Conservation (phyloP, 805 yeast species). For the Saccharomycopsis sp. region DNA sequence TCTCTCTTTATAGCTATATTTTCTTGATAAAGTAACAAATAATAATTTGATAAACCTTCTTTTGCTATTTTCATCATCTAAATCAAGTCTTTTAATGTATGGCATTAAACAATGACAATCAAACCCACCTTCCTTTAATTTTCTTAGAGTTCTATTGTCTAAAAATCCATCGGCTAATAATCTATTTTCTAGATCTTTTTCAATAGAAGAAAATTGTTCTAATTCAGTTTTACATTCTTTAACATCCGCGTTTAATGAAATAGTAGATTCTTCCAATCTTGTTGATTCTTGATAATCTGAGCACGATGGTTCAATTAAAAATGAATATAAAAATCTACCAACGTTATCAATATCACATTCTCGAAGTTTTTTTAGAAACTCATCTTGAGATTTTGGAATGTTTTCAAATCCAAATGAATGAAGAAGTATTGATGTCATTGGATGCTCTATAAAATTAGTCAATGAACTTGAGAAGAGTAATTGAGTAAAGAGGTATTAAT, state of each 20-base stretch:
- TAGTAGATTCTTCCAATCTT: background rate
- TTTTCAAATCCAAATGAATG: too few relatives aligned
- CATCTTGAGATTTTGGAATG: too few relatives aligned
- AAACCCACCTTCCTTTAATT: background rate
- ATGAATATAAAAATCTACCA: conserved; percentile 1
- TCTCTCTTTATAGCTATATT: too few relatives aligned
- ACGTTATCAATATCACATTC: background rate
- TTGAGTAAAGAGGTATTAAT: too few relatives aligned
- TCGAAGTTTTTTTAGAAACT: background rate
- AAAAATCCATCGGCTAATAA: background rate
- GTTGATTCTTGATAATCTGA: background rate
- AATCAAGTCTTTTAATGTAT: background rate
- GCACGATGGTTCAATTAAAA: background rate
- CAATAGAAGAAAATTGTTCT: background rate
- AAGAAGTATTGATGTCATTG: too few relatives aligned
- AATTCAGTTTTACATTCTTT: background rate
- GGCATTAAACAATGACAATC: conserved; percentile 3
- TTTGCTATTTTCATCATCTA: background rate
- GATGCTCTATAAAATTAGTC: too few relatives aligned
- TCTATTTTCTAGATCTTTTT: background rate
- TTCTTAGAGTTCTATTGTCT: background rate
- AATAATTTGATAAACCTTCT: too few relatives aligned
- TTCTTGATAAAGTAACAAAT: too few relatives aligned
- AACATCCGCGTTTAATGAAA: background rate
- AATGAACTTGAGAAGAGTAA: too few relatives aligned